Evolutionary conservation across 768 basidiomycete genomes (phyloP).

Genomic region (Lyophyllum semitale): DNA sequence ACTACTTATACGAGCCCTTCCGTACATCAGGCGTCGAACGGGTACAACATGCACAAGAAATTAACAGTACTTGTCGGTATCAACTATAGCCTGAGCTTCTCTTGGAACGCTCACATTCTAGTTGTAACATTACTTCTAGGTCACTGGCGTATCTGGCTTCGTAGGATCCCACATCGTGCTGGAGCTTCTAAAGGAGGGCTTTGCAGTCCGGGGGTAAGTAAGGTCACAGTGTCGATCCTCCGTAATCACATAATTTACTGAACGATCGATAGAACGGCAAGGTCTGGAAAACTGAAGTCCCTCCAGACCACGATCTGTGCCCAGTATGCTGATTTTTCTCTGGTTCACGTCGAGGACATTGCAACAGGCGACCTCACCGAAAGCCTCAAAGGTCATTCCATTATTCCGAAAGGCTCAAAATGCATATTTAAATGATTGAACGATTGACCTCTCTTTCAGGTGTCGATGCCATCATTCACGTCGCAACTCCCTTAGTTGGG

Average conservation of each 20-base stretch:
- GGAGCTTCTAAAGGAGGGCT: slow-evolving; percentile 13
- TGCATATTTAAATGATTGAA: slow-evolving; percentile 1
- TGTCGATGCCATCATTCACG: slow-evolving; percentile 40
- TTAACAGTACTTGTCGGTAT: not conserved
- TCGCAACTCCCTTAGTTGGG: slow-evolving; percentile 24
- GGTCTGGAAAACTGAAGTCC: not conserved
- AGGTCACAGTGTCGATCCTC: too few relatives aligned
- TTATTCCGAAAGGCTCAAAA: not conserved
- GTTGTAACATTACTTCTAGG: slow-evolving; percentile 10
- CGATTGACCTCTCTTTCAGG: slow-evolving; percentile 38
- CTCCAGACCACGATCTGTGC: slow-evolving; percentile 8
- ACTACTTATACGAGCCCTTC: too few relatives aligned
- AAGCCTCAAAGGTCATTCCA: not conserved
- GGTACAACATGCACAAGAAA: too few relatives aligned
- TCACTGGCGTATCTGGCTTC: slow-evolving; percentile 20
- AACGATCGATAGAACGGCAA: not conserved
- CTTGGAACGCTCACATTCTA: not conserved
- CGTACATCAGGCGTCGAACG: too few relatives aligned
- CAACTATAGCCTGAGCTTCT: too few relatives aligned
- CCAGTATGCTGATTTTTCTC: not conserved
- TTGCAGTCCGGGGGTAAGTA: slow-evolving; percentile 20
- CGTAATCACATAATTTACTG: not conserved
- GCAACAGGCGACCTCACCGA: not conserved
- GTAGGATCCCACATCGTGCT: slow-evolving; percentile 16
- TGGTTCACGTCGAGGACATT: slow-evolving; percentile 9